Evolutionary conservation across 768 basidiomycete species (phyloP).

Genomic region (Crepidotus variabilis): DNA sequence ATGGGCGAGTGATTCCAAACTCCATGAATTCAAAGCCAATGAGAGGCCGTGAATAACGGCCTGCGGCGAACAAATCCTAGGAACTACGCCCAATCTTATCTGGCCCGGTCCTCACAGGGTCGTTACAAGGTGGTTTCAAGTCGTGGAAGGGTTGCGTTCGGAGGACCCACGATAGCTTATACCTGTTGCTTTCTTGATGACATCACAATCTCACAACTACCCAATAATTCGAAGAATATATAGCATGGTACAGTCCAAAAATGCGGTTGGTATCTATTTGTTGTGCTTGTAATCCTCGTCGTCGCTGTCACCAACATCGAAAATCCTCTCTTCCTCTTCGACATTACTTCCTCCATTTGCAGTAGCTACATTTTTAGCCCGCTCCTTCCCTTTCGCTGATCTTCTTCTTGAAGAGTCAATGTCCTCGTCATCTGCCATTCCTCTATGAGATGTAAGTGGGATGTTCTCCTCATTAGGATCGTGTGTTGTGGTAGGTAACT

Average conservation of each 20-base stretch:
- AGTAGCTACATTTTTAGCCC: constrained; percentile 23
- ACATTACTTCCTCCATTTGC: constrained; percentile 1
- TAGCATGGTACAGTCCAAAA: constrained; percentile 3
- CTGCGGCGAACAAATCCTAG: no score
- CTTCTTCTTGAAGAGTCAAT: constrained; percentile 36
- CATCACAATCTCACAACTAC: not conserved
- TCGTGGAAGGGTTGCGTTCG: no score
- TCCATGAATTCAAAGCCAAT: no score
- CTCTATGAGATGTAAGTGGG: constrained; percentile 45
- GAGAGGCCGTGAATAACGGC: no score
- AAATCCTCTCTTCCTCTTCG: constrained; percentile 37
- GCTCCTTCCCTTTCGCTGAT: constrained; percentile 46
- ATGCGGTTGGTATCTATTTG: constrained; percentile 8
- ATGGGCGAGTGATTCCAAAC: constrained; percentile 17
- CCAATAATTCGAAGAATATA: constrained; percentile 4
- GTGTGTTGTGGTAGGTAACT: constrained; percentile 25
- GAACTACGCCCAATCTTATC: no score
- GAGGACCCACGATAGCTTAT: no score
- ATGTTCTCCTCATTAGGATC: constrained; percentile 63
- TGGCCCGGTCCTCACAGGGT: no score
- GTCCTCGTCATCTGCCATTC: constrained; percentile 33
- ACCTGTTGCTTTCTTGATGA: no score
- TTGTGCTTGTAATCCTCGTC: constrained; percentile 33
- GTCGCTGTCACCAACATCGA: constrained; percentile 58
- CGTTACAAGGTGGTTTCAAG: no score